Base-by-base conservation (phyloP, 139 green algal genomes). In the Pseudopediastrum boryanum region DNA sequence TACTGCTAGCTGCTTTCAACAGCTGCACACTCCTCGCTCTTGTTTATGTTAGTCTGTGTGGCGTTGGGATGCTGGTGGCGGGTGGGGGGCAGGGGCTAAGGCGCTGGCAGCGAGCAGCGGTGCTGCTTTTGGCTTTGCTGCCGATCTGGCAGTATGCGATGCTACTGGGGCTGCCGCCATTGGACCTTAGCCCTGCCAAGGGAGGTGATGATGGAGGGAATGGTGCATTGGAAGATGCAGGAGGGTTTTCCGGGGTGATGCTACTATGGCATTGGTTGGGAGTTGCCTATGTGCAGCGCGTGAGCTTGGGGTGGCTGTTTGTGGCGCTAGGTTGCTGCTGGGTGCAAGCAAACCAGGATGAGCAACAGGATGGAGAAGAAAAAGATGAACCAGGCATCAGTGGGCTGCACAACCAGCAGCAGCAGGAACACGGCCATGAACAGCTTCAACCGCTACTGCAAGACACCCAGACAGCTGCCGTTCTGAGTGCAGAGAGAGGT, bases 1-100 rank as follows among this genome's bases (percentile, higher is more conserved):
- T 94, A 66, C 80, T 94, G 70, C 38, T 89, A 35, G 80, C 88
- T 1, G 90, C 90, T 7, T 90, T 92, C 43, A 33, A 77, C 1
- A 64, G 77, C n/a, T 42, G 58, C 71, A 92, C 86, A n/a, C 78
- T 69, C 12, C 39, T 86, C 38, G 89, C 88, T 2, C 73, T 94
- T 19, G 13, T 83, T 38, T 83, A 84, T n/a, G n/a, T n/a, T n/a
- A n/a, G n/a, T n/a, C n/a, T n/a, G n/a, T n/a, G n/a, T n/a, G n/a
- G n/a, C n/a, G n/a, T n/a, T n/a, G n/a, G n/a, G n/a, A n/a, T n/a
- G n/a, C n/a, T n/a, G n/a, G n/a, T n/a, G n/a, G n/a, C n/a, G n/a
- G n/a, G n/a, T n/a, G n/a, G n/a, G n/a, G n/a, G n/a, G n/a, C n/a
- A n/a, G n/a, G n/a, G n/a, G n/a, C n/a, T n/a, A n/a, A n/a, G n/a